These are phyloP conservation scores for Theobroma grandiflorum DNA, from an alignment of 441 rosid species.

Conservation along the genomic window DNA sequence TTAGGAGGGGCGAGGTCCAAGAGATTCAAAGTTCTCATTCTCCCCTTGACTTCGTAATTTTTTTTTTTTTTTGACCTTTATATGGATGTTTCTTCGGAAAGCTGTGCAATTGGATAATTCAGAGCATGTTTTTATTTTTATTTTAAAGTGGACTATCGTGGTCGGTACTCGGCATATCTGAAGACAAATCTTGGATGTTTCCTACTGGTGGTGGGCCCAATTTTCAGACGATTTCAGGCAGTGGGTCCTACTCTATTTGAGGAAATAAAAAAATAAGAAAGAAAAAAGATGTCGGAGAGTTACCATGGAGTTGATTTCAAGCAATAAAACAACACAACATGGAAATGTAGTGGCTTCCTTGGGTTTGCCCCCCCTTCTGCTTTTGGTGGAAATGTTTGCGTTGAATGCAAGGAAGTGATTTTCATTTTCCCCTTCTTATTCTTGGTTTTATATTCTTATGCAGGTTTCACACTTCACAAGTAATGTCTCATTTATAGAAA, in stretches of 20 bases:
- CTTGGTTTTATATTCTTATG: neutral
- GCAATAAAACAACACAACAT: neutral
- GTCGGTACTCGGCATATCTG: neutral
- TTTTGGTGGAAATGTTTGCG: slow-evolving; percentile 23
- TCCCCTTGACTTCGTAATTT: neutral
- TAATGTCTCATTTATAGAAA: slow-evolving; percentile 10
- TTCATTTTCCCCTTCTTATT: neutral
- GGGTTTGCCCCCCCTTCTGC: neutral
- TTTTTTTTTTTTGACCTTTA: too few species aligned
- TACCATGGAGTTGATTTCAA: neutral
- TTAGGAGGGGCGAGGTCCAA: too few species aligned
- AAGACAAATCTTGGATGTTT: slow-evolving; percentile 5
- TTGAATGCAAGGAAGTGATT: slow-evolving; percentile 21
- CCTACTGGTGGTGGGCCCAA: neutral
- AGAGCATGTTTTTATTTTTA: neutral
- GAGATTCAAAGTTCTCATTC: too few species aligned
- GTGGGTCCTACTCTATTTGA: slow-evolving; percentile 17
- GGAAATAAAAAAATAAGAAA: neutral
- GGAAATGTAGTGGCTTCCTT: neutral
- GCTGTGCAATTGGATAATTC: neutral
- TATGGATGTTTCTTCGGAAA: neutral
- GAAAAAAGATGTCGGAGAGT: neutral
- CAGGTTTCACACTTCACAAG: slow-evolving; percentile 22
- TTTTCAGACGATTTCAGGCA: slow-evolving; percentile 7
- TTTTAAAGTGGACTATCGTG: neutral